phyloP scores from a whole-genome alignment of 345 rosid species.

The Punica granatum region DNA sequence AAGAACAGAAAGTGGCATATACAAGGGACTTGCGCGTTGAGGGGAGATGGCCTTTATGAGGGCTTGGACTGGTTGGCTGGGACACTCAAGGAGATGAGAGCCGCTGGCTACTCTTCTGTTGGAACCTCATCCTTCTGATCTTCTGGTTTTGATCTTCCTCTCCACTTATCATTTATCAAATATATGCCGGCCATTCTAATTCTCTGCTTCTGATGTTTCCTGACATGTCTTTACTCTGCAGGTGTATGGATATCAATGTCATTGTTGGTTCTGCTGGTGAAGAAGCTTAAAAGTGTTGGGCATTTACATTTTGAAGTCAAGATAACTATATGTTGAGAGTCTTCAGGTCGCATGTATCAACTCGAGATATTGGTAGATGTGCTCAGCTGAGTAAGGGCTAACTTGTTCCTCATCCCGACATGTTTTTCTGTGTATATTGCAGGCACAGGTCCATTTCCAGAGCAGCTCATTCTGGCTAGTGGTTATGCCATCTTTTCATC shows the following conservation, averaged over 20 bases:
- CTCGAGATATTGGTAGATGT: background rate
- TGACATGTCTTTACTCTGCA: background rate
- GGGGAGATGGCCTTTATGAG: constrained; percentile 96
- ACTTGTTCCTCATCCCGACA: background rate
- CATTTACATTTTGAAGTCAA: background rate
- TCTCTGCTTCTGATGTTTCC: background rate
- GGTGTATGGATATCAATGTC: background rate
- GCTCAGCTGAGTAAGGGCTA: background rate
- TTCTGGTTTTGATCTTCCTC: background rate
- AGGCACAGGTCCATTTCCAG: background rate
- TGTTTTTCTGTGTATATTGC: background rate
- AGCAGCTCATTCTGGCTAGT: background rate
- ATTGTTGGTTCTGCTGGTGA: background rate
- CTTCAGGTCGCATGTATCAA: background rate
- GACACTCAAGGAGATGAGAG: constrained; percentile 81
- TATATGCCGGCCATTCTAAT: background rate
- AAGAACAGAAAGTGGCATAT: constrained; percentile 99
- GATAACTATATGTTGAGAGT: background rate
- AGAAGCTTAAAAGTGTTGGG: background rate
- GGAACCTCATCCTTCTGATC: constrained; percentile 65
- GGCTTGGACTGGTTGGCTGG: constrained; percentile 91
- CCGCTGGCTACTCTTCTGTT: constrained; percentile 80
- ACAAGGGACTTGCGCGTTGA: constrained; percentile 94
- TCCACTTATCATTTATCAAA: background rate
- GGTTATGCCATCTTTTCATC: background rate